Evolutionary conservation across 768 basidiomycete species (phyloP).

Genomic region (Lactarius deliciosus): DNA sequence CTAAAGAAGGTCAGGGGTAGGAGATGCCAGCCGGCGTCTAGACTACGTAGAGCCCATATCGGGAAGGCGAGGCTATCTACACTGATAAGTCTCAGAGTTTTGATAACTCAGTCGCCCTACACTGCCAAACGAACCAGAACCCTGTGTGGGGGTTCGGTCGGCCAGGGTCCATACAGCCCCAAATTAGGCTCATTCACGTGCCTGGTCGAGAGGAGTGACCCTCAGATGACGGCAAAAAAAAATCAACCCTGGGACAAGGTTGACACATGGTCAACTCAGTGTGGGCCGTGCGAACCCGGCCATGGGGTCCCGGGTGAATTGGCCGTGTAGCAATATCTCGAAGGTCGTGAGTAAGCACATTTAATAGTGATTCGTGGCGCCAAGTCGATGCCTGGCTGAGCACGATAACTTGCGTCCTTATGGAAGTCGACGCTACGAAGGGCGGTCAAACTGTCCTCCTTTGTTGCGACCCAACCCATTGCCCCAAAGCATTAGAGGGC

Average conservation of each 20-base stretch:
- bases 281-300: no score
- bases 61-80: background rate
- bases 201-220: no score
- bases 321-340: background rate
- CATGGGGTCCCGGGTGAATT: no score
- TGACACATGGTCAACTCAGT: no score
- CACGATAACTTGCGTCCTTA: background rate
- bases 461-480: background rate
- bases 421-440: background rate
- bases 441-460: background rate
- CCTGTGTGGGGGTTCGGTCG: no score
- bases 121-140: no score
- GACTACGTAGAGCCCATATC: background rate
- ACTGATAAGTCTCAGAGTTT: background rate
- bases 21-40: background rate
- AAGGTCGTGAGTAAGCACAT: background rate
- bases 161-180: no score
- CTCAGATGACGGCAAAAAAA: no score
- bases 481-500: background rate
- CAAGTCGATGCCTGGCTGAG: background rate
- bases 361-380: background rate
- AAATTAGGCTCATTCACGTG: no score
- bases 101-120: background rate
- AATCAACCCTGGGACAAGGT: no score
- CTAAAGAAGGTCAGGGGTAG: background rate